Evolutionary conservation across 179 eudicot genomes (phyloP), one percentile per base, ranked within the genome.

Genomic region (Patellifolia procumbens): DNA sequence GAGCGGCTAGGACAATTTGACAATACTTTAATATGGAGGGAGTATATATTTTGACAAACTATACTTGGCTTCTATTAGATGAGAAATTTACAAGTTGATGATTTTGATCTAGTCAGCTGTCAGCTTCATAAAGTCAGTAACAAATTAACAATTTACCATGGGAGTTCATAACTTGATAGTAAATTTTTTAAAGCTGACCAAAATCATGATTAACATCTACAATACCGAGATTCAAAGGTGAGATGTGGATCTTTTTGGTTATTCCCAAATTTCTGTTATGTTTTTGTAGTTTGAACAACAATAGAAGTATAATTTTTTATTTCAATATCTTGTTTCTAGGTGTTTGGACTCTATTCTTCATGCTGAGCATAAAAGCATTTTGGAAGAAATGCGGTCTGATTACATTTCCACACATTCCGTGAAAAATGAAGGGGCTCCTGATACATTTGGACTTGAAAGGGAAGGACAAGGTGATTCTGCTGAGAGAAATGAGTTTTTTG

Each of bases 381-480:
- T 94, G 77, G 98, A 94, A 87, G 97, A 89, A 80, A 92, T 94
- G 96, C 86, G 98, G 70, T 83, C 76, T 61, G 93, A 92, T 81
- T 90, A 82, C 83, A 87, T 80, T 55, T 83, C 88, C 48, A 76
- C 84, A 48, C 89, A 81, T 55, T 65, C 88, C 31, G 64, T 60
- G 37, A 76, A 77, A 48, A 60, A 78, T 69, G 78, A 81, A 65
- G 70, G 70, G 62, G 77, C 46, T 58, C n/a, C 48, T 37, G 76
- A 64, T 55, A 16, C 64, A 37, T 31, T 52, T 42, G 81, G 64
- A 37, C 35, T 16, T 78, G 77, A 62, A 72, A 39, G 20, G 9
- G 81, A 68, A 39, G 56, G 73, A 29, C 68, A 55, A n/a, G 48
- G 59, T 73, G 64, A 35, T 62, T 7, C 76, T 53, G 66, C 46